Percentiles rank a stretch among this genome's conserved stretches.
phyloP scores from a whole-genome alignment of 1,284 basidiomycete species.

The Tylopilus sp. region DNA sequence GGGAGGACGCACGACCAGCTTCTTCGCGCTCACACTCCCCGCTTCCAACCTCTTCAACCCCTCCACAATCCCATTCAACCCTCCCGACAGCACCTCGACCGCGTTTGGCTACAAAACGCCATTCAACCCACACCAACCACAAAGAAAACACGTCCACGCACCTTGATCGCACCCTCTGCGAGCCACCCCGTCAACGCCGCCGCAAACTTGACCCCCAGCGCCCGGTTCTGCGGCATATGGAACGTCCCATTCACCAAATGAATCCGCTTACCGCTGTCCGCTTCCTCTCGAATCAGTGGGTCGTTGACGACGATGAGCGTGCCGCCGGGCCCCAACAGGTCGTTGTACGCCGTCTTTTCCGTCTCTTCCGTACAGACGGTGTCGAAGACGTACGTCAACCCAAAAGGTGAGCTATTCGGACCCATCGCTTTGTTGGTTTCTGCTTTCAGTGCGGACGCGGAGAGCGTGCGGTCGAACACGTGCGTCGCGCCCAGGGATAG shows the following conservation, averaged over 20 bases:
- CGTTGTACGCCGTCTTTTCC: conserved; percentile 24
- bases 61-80: conserved; percentile 18
- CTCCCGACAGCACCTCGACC: conserved; percentile 29
- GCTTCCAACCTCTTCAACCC: conserved; percentile 25
- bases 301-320: conserved; percentile 22
- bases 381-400: conserved; percentile 20
- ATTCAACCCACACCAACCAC: not conserved
- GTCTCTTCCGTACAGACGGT: conserved; percentile 23
- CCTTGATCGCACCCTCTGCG: conserved; percentile 33
- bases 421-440: not conserved
- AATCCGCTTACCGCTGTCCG: conserved; percentile 3
- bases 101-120: conserved; percentile 21
- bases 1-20: conserved; percentile 28
- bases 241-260: conserved; percentile 21
- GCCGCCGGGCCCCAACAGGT: conserved; percentile 21
- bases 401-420: too few relatives aligned
- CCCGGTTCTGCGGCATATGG: conserved; percentile 18
- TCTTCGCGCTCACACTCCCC: conserved; percentile 29
- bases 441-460: conserved; percentile 10
- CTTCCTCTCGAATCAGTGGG: not conserved
- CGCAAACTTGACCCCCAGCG: conserved; percentile 23
- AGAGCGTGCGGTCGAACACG: conserved; percentile 44
- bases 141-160: conserved; percentile 7
- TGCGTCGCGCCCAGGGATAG: conserved; percentile 55
- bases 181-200: conserved; percentile 27